Conservation (phyloP, 2,329 filamentous ascomycete genomes). For the Knufia fluminis region DNA sequence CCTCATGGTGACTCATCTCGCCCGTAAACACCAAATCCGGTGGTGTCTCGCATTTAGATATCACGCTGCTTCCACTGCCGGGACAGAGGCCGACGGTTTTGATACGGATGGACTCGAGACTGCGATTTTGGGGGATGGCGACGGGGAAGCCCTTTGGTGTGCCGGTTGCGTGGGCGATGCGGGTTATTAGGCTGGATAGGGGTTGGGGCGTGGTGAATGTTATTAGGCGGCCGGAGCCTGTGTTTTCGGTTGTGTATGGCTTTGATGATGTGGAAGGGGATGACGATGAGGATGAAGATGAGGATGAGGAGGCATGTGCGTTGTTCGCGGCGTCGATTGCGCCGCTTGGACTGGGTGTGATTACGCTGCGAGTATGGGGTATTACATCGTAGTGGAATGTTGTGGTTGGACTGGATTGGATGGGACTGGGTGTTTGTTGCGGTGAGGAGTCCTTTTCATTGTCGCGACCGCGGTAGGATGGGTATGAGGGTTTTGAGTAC, state of each 20-base stretch:
- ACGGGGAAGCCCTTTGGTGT: constrained; percentile 57
- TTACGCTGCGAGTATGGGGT: constrained; percentile 44
- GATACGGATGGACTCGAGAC: constrained; percentile 48
- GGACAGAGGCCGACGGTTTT: constrained; percentile 75
- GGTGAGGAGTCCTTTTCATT: constrained; percentile 10
- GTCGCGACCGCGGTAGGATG: constrained; percentile 13
- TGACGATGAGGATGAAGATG: constrained; percentile 25
- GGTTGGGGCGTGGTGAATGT: constrained; percentile 45
- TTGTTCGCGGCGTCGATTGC: constrained; percentile 25
- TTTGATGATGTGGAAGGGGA: constrained; percentile 26
- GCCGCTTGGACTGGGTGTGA: constrained; percentile 39
- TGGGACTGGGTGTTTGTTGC: constrained; percentile 10
- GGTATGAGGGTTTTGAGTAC: constrained; percentile 35
- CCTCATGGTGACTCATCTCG: constrained; percentile 88
- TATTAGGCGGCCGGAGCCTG: constrained; percentile 54
- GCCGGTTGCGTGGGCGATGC: constrained; percentile 54
- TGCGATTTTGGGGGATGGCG: constrained; percentile 49
- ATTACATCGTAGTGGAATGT: constrained; percentile 30
- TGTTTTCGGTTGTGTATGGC: constrained; percentile 28
- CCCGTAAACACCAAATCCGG: constrained; percentile 84
- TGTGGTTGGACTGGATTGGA: constrained; percentile 11
- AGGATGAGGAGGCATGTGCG: constrained; percentile 23
- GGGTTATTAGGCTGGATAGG: constrained; percentile 50
- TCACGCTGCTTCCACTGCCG: constrained; percentile 65
- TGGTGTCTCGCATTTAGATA: constrained; percentile 43